A percentile compares a stretch with the other conserved stretches of the same genome.
These are phyloP conservation scores for Plasmodium blacklocki DNA, from an alignment of 169 alveolate species.

Conservation along the genomic window DNA sequence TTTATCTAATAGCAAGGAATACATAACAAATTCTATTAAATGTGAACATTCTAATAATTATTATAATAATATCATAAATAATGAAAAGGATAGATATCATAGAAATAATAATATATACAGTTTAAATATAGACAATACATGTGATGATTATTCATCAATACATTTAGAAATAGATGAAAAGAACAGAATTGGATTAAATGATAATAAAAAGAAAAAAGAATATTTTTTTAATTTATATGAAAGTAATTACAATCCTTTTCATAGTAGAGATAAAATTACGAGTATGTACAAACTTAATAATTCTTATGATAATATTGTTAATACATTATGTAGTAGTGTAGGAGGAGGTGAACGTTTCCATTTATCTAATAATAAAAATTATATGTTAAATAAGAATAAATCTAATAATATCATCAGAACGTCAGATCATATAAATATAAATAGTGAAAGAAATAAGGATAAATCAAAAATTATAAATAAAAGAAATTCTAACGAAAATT, in stretches of 20 bases:
- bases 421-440: neutral
- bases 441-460: neutral
- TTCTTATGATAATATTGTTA: slow-evolving; percentile 37
- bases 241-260: neutral
- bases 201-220: slow-evolving; percentile 5
- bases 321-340: slow-evolving; percentile 20
- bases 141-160: neutral
- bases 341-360: neutral
- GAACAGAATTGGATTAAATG: neutral
- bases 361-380: too few relatives aligned
- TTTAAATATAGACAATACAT: neutral
- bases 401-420: too few relatives aligned
- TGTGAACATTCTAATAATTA: slow-evolving; percentile 3
- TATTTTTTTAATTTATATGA: slow-evolving; percentile 13
- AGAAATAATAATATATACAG: neutral
- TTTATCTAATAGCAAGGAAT: slow-evolving; percentile 6
- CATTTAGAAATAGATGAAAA: too few relatives aligned
- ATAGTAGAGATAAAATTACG: slow-evolving; percentile 6
- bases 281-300: slow-evolving; percentile 7
- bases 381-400: too few relatives aligned
- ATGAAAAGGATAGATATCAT: neutral
- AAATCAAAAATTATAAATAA: slow-evolving; percentile 11
- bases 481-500: neutral
- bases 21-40: slow-evolving; percentile 20
- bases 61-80: slow-evolving; percentile 9